A percentile compares a stretch with the other conserved stretches of the same genome.
These are phyloP conservation scores for Quercus wislizeni DNA, from an alignment of 306 rosid genomes.

Conservation along the genomic window DNA sequence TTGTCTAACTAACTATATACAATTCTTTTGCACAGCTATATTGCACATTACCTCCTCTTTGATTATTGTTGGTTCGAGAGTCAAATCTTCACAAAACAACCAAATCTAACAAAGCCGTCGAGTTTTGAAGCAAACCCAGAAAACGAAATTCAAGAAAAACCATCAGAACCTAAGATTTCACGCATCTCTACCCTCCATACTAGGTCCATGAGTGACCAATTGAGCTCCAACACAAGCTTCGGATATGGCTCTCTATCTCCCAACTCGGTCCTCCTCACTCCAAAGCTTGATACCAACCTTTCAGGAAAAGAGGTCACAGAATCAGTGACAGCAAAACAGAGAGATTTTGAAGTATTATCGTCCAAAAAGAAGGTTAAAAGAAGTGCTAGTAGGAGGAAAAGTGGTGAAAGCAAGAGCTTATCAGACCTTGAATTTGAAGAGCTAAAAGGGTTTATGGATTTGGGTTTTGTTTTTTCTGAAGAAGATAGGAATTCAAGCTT, in stretches of 20 bases:
- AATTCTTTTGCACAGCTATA: too few species aligned
- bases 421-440: slow-evolving; percentile 85
- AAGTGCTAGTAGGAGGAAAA: slow-evolving; percentile 19
- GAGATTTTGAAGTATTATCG: slow-evolving; percentile 10
- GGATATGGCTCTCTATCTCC: slow-evolving; percentile 39
- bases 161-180: slow-evolving; percentile 30
- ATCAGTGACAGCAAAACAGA: slow-evolving; percentile 3
- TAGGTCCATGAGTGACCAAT: slow-evolving; percentile 71
- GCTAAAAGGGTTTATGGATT: slow-evolving; percentile 84
- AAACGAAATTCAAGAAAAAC: slow-evolving; percentile 13
- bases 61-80: slow-evolving; percentile 66
- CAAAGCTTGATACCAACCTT: slow-evolving; percentile 46
- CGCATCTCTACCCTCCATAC: slow-evolving; percentile 30
- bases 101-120: slow-evolving; percentile 18
- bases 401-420: slow-evolving; percentile 61
- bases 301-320: slow-evolving; percentile 51
- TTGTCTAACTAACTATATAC: too few species aligned
- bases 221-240: slow-evolving; percentile 46
- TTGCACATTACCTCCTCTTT: slow-evolving; percentile 16
- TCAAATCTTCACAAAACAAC: slow-evolving; percentile 28
- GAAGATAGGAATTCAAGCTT: slow-evolving; percentile 70
- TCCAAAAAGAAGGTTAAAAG: slow-evolving; percentile 24
- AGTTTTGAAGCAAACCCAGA: slow-evolving; percentile 30
- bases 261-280: slow-evolving; percentile 35
- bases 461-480: slow-evolving; percentile 85